Evolutionary conservation across 2,329 filamentous ascomycete species (phyloP).

Genomic region (Colletotrichum magnum): DNA sequence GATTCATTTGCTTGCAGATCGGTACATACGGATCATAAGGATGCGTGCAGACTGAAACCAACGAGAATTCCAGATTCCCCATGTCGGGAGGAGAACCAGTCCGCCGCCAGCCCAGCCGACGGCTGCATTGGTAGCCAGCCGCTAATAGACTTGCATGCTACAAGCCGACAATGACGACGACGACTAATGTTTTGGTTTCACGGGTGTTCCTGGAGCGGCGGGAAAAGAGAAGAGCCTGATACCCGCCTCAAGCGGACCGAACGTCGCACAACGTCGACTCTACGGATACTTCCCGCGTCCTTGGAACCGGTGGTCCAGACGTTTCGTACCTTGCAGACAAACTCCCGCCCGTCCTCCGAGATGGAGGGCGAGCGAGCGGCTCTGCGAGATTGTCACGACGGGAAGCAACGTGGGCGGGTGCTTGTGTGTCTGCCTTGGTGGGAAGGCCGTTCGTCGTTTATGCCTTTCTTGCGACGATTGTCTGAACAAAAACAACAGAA

Average conservation of each 20-base stretch:
- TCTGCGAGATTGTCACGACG: constrained; percentile 26
- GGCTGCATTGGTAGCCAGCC: constrained; percentile 9
- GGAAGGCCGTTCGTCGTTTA: neutral
- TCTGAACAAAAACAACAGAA: constrained; percentile 15
- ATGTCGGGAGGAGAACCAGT: neutral
- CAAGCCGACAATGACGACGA: neutral
- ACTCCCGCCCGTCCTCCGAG: neutral
- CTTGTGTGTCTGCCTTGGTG: constrained; percentile 7
- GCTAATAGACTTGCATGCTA: neutral
- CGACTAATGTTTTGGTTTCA: no score
- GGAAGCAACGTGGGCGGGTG: constrained; percentile 29
- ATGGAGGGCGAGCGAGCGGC: constrained; percentile 2
- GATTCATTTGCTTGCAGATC: constrained; percentile 4
- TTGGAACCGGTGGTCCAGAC: constrained; percentile 9
- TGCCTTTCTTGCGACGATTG: neutral
- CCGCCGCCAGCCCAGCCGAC: neutral
- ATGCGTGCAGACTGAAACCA: constrained; percentile 13
- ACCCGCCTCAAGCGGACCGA: no score
- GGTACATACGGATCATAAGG: constrained; percentile 8
- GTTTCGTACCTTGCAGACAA: neutral
- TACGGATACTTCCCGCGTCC: neutral
- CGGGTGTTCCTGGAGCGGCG: constrained; percentile 1
- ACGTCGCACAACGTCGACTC: neutral
- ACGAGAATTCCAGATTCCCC: constrained; percentile 13
- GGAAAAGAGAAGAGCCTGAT: no score